Conservation (phyloP, 2,329 filamentous ascomycete species). For the Aspergillus sp. region DNA sequence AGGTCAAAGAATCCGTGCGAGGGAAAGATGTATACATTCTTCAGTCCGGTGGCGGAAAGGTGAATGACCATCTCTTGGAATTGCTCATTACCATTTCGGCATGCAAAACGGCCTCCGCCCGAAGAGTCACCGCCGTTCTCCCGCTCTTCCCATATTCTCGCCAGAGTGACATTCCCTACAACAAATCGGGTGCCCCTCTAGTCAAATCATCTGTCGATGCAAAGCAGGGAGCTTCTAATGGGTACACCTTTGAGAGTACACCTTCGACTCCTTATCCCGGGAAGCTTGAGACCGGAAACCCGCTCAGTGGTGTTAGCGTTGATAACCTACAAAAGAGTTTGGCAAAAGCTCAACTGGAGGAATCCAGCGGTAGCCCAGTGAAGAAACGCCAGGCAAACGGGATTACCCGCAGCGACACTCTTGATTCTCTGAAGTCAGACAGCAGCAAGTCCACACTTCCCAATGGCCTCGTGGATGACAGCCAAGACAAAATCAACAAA, state of each 20-base stretch:
- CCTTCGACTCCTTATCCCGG: slow-evolving; percentile 80
- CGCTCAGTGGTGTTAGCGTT: slow-evolving; percentile 60
- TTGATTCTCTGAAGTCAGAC: slow-evolving; percentile 38
- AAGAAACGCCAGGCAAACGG: slow-evolving; percentile 46
- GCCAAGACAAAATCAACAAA: slow-evolving; percentile 51
- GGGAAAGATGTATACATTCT: slow-evolving; percentile 99
- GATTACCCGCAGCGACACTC: slow-evolving; percentile 38
- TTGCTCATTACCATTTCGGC: slow-evolving; percentile 98
- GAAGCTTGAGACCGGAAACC: slow-evolving; percentile 63
- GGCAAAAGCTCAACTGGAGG: slow-evolving; percentile 64
- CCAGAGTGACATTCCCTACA: slow-evolving; percentile 95
- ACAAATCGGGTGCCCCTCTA: slow-evolving; percentile 88
- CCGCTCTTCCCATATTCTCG: slow-evolving; percentile 96
- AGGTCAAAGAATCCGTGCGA: slow-evolving; percentile 93
- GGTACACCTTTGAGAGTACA: slow-evolving; percentile 85
- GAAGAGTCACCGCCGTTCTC: slow-evolving; percentile 87
- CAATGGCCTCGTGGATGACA: slow-evolving; percentile 60
- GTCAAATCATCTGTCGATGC: slow-evolving; percentile 59
- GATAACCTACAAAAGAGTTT: slow-evolving; percentile 72
- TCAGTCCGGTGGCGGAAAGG: slow-evolving; percentile 85
- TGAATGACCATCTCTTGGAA: slow-evolving; percentile 96
- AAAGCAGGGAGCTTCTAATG: slow-evolving; percentile 46
- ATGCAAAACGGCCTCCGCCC: slow-evolving; percentile 91
- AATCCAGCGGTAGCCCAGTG: slow-evolving; percentile 43
- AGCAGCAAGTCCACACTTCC: slow-evolving; percentile 26